Evolutionary conservation across 257 asterid genomes (phyloP), one percentile per base, ranked within the genome.

Genomic region (Salvia splendens): DNA sequence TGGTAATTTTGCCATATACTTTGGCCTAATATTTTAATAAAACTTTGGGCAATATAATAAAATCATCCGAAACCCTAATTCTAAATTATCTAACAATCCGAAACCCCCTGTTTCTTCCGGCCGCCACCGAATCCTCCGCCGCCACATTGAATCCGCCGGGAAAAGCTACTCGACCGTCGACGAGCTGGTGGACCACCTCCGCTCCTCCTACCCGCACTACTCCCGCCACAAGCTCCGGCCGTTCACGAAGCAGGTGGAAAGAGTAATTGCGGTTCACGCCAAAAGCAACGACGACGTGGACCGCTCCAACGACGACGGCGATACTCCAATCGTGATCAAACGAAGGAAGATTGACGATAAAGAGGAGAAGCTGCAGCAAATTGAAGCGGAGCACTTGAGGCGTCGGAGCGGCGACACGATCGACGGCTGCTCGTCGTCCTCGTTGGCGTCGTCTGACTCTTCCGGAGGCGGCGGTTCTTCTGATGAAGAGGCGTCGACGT

Each of bases 151-250:
- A 28, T 51, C 77, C 12, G 64, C 74, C 52, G 36, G 59, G 28
- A 80, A 65, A 12, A 64, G 67, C 7, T 56, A 64, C 36, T 68
- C 75, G 11, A 61, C 83, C 52, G 77, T 72, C 8, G 97, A 92
- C 15, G 80, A 92, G 62, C 71, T 92, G 55, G 97, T 89, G 47
- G 82, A 75, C 58, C 83, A 80, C 70, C 89, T 92, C 73, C 88
- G 95, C 36, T 62, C 87, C 32, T 60, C 79, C 20, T 79, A 77
- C 75, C 75, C 81, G 5, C 73, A 69, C 9, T 87, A 89, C n/a
- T 50, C 76, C 20, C 96, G 95, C 55, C 73, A 69, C 12, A 83
- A 81, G 83, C 42, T 79, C 36, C 85, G 64, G 28, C 88, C 84
- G 2, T 77, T 92, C 33, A 74, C 87, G 0, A 80, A 65, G 66